Percentiles rank a stretch among this genome's conserved stretches.
These are phyloP conservation scores for Raffaelea deltoideospora DNA, from an alignment of 2,329 filamentous ascomycete species.

Conservation along the genomic window DNA sequence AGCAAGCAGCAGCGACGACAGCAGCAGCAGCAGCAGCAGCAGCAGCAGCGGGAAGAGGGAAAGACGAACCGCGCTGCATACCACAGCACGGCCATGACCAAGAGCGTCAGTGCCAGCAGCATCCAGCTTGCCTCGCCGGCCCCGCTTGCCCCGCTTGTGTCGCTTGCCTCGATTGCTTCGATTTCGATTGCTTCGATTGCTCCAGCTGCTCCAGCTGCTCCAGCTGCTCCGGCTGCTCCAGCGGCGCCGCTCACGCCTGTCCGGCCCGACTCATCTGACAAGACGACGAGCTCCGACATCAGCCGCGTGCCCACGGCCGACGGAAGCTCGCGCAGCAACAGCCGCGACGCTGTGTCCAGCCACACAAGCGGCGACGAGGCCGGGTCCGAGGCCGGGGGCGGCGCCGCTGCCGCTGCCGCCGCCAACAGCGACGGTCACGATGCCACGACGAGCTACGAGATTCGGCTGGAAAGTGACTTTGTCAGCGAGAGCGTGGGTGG, in stretches of 20 bases:
- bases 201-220: no score
- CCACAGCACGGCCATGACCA: no score
- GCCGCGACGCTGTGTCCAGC: slow-evolving; percentile 40
- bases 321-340: slow-evolving; percentile 44
- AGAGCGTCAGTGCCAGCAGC: no score
- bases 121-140: no score
- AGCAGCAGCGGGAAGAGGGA: neutral
- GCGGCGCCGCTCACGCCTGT: no score
- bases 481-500: slow-evolving; percentile 48
- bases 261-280: no score
- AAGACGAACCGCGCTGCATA: neutral
- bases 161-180: no score
- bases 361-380: slow-evolving; percentile 45
- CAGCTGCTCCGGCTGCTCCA: no score
- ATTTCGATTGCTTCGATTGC: no score
- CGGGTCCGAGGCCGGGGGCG: neutral
- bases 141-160: no score
- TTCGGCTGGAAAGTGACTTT: slow-evolving; percentile 73
- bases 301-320: slow-evolving; percentile 15
- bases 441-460: slow-evolving; percentile 64
- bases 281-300: slow-evolving; percentile 14
- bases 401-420: neutral
- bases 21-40: neutral
- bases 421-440: slow-evolving; percentile 49
- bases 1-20: no score